These are phyloP conservation scores for Scenedesmus sp. DNA, from an alignment of 163 green algal genomes.

Conservation along the genomic window DNA sequence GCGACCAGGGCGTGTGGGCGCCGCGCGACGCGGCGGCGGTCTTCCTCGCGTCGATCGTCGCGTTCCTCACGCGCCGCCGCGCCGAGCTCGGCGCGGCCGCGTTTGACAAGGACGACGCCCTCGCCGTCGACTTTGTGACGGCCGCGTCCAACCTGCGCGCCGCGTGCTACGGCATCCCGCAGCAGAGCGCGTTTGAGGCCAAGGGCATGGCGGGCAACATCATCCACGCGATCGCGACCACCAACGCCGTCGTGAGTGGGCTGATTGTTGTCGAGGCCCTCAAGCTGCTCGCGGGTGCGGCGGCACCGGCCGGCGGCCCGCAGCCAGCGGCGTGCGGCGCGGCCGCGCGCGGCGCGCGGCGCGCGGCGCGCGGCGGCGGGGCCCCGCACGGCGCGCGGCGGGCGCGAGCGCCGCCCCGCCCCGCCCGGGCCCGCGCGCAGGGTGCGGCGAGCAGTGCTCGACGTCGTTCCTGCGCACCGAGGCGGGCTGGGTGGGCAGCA, in stretches of 20 bases:
- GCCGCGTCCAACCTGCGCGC: constrained; percentile 89
- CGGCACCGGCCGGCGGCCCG: no score
- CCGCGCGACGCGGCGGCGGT: constrained; percentile 77
- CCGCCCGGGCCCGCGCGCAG: no score
- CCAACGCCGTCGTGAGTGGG: constrained; percentile 94
- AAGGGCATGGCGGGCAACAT: constrained; percentile 99
- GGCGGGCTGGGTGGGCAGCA: constrained; percentile 6
- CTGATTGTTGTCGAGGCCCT: constrained; percentile 94
- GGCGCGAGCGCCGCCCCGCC: no score
- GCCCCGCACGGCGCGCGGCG: no score
- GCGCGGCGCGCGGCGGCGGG: no score
- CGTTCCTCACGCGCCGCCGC: constrained; percentile 69
- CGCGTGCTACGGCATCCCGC: constrained; percentile 84
- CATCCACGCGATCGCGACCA: constrained; percentile 98
- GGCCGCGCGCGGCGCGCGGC: no score
- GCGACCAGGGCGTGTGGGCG: constrained; percentile 76
- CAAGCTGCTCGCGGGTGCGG: constrained; percentile 75
- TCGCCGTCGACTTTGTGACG: constrained; percentile 95
- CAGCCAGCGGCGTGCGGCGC: no score
- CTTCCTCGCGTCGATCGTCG: constrained; percentile 78
- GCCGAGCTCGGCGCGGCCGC: constrained; percentile 62
- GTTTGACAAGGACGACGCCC: constrained; percentile 67
- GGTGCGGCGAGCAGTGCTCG: constrained; percentile 6
- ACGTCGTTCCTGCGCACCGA: constrained; percentile 61
- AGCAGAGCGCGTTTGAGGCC: constrained; percentile 78